phyloP scores from a whole-genome alignment of 805 yeast genomes.

The Metschnikowia lunata region DNA sequence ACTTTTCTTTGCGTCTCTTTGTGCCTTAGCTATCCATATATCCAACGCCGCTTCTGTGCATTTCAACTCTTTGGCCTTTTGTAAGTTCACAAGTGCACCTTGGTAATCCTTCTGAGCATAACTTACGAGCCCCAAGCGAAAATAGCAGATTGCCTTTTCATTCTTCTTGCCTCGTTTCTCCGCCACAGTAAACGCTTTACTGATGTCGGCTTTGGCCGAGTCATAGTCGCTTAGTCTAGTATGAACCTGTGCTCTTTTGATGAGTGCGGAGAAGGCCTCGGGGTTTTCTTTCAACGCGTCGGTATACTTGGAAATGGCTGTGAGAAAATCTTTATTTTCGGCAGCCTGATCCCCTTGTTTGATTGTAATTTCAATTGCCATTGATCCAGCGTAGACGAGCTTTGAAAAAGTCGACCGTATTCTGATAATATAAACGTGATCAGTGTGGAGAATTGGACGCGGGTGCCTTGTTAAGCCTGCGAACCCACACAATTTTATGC shows the following conservation, averaged over 20 bases:
- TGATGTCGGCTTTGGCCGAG: constrained; percentile 43
- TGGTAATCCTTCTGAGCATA: constrained; percentile 41
- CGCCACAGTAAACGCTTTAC: constrained; percentile 44
- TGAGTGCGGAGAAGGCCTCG: constrained; percentile 42
- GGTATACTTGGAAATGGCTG: constrained; percentile 42
- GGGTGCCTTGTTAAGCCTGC: too few species aligned
- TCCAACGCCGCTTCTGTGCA: constrained; percentile 44
- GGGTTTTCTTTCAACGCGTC: constrained; percentile 41
- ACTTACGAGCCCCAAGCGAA: constrained; percentile 43
- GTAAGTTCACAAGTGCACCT: constrained; percentile 40
- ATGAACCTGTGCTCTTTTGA: constrained; percentile 47
- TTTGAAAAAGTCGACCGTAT: too few species aligned
- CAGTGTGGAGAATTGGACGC: too few species aligned
- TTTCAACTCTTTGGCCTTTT: constrained; percentile 38
- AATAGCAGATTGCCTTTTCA: constrained; percentile 46
- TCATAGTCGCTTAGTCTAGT: constrained; percentile 46
- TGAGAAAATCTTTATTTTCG: constrained; percentile 32
- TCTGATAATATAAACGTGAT: too few species aligned
- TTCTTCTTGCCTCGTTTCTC: constrained; percentile 41
- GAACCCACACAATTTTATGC: too few species aligned
- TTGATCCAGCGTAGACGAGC: constrained; percentile 5
- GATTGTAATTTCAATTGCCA: constrained; percentile 38
- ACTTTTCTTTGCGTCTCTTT: constrained; percentile 25
- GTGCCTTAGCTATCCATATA: constrained; percentile 44
- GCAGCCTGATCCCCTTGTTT: constrained; percentile 31